Evolutionary conservation across 495 filamentous ascomycete species (phyloP), one percentile per base, ranked within the genome.

Genomic region (Penicillium silybi): DNA sequence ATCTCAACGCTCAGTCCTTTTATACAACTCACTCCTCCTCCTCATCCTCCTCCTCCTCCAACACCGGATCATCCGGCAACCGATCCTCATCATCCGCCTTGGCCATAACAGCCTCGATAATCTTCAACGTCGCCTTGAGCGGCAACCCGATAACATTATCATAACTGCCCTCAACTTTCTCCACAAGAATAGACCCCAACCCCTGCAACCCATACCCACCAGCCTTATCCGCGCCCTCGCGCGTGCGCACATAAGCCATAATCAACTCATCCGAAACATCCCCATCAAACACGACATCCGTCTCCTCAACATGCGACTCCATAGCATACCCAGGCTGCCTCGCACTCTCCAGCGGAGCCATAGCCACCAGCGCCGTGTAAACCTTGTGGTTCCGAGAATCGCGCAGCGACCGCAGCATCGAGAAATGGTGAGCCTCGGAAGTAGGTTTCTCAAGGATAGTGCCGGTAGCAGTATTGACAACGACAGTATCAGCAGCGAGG

Each of bases 111-210:
- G 83, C 89, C 76, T 98, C 90, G 58, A 95, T 92, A 50, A 96
- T 62, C 70, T 83, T 83, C 69, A 97, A 64, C 20, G 85, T 89
- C 59, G 83, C 79, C 64, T 89, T 81, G 48, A 98, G 71, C 26
- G 93, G 93, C 74, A 98, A 67, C n/a, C 95, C 93, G 45, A 98
- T 83, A 6, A 97, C 93, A 74, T 97, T 97, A 79, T 98, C 92
- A 62, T 84, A 90, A 41, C 82, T 83, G 6, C 93, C 95, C 56
- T 96, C 86, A 49, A 98, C 86, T 69, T 77, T 85, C 69, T 96
- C 90, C 16, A 98, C 80, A 50, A 97, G 64, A 57, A 96, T 79
- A 2, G 84, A 81, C n/a, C 89, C 93, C 2, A 92, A 64, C 2
- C 92, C 92, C 69, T 98, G 93, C 39, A 97, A 76, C 9, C 90